Evolutionary conservation across 306 rosid genomes (phyloP).

Genomic region (Gastrolobium bilobum): DNA sequence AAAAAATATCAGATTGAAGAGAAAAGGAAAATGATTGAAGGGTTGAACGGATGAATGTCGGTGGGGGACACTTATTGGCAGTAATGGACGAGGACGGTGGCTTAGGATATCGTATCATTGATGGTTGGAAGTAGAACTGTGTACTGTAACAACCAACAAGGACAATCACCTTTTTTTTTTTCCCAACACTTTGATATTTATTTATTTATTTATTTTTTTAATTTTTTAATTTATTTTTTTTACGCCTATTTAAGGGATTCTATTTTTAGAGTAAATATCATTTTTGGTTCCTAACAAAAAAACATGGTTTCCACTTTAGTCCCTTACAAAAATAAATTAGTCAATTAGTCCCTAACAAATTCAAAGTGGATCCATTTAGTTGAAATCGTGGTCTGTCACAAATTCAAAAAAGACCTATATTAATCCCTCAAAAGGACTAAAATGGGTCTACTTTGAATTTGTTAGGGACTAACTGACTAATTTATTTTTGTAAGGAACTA

Average conservation of each 20-base stretch:
- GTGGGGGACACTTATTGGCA: neutral
- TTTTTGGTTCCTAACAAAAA: too few species aligned
- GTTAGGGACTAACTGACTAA: too few species aligned
- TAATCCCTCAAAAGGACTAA: too few species aligned
- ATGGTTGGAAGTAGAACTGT: neutral
- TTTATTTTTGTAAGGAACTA: too few species aligned
- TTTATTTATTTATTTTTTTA: neutral
- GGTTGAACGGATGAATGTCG: neutral
- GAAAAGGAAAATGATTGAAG: constrained; percentile 19
- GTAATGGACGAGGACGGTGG: constrained; percentile 22
- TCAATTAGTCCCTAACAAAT: too few species aligned
- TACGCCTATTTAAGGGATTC: neutral
- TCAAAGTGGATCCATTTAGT: too few species aligned
- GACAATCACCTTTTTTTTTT: neutral
- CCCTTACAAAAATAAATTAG: too few species aligned
- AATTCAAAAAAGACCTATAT: too few species aligned
- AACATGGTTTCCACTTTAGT: too few species aligned
- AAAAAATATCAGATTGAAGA: neutral
- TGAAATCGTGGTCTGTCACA: too few species aligned
- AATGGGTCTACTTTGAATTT: too few species aligned
- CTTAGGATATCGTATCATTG: constrained; percentile 13
- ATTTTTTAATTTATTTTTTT: too few species aligned
- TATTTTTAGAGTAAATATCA: neutral
- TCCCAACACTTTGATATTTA: neutral
- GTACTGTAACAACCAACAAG: neutral